phyloP scores from a whole-genome alignment of 441 rosid species.

The Breynia disticha region DNA sequence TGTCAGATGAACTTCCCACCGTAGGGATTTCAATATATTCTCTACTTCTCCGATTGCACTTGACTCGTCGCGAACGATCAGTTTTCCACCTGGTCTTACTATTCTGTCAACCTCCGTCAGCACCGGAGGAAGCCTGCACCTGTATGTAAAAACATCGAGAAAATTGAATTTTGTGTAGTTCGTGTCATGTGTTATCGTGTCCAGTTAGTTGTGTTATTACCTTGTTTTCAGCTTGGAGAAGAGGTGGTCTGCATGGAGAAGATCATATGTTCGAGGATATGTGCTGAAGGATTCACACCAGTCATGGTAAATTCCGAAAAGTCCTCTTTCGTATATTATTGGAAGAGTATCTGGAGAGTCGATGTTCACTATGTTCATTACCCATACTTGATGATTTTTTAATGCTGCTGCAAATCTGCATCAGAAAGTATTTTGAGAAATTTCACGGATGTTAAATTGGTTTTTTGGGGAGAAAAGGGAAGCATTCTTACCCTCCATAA shows the following conservation, averaged over 20 bases:
- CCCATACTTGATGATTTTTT: slow-evolving; percentile 60
- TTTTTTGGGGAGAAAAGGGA: no score
- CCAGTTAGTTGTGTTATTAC: slow-evolving; percentile 24
- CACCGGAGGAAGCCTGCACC: slow-evolving; percentile 50
- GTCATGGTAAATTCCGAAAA: slow-evolving; percentile 69
- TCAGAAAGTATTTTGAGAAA: no score
- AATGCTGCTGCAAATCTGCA: slow-evolving; percentile 66
- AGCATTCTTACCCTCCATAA: slow-evolving; percentile 81
- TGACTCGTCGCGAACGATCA: slow-evolving; percentile 44
- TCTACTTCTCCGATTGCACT: slow-evolving; percentile 45
- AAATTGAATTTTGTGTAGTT: no score
- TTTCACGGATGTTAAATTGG: no score
- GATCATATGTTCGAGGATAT: slow-evolving; percentile 70
- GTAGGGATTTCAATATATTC: slow-evolving; percentile 36
- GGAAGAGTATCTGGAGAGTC: slow-evolving; percentile 75
- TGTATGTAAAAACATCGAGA: no score
- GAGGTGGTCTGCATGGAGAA: no score
- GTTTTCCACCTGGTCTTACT: slow-evolving; percentile 60
- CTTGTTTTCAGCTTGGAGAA: slow-evolving; percentile 57
- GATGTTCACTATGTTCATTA: slow-evolving; percentile 61
- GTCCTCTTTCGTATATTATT: slow-evolving; percentile 65
- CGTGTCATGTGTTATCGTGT: no score
- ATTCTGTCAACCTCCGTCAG: slow-evolving; percentile 62
- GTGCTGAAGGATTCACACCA: slow-evolving; percentile 83
- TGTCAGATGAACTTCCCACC: slow-evolving; percentile 62